phyloP scores from a whole-genome alignment of 352 stramenopile genomes.

The Pythium aristosporum region DNA sequence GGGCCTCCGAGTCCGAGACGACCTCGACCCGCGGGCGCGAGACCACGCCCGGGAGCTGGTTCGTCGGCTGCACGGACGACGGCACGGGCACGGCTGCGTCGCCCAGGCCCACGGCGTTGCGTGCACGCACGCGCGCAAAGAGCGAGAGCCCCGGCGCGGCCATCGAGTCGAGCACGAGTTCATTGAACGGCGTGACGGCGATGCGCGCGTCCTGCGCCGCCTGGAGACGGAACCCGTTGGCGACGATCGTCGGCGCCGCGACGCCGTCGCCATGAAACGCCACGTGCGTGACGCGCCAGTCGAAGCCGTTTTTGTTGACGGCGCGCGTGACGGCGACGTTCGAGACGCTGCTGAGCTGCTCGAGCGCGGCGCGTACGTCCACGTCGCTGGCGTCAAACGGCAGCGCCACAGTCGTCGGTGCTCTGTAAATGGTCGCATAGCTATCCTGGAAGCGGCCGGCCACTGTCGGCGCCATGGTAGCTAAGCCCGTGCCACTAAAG shows the following conservation, averaged over 20 bases:
- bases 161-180: constrained; percentile 36
- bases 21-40: constrained; percentile 40
- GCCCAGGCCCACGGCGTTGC: constrained; percentile 60
- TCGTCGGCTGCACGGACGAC: constrained; percentile 45
- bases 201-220: constrained; percentile 48
- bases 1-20: constrained; percentile 55
- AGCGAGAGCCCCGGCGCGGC: constrained; percentile 45
- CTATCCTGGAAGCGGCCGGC: constrained; percentile 45
- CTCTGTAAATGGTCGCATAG: constrained; percentile 87
- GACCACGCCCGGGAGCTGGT: constrained; percentile 49
- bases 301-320: constrained; percentile 85
- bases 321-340: constrained; percentile 87
- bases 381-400: constrained; percentile 86
- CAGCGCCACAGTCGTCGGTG: constrained; percentile 89
- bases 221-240: constrained; percentile 52
- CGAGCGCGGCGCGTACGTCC: constrained; percentile 93
- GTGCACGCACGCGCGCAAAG: constrained; percentile 55
- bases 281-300: constrained; percentile 92
- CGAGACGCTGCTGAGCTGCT: constrained; percentile 85
- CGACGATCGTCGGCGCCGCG: constrained; percentile 26
- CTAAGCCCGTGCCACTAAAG: constrained; percentile 36
- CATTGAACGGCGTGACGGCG: constrained; percentile 52
- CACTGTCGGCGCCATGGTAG: constrained; percentile 1
- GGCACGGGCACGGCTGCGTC: constrained; percentile 39
- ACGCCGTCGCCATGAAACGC: constrained; percentile 51